phyloP scores from a whole-genome alignment of 306 rosid species.

The Carpinus viminea region DNA sequence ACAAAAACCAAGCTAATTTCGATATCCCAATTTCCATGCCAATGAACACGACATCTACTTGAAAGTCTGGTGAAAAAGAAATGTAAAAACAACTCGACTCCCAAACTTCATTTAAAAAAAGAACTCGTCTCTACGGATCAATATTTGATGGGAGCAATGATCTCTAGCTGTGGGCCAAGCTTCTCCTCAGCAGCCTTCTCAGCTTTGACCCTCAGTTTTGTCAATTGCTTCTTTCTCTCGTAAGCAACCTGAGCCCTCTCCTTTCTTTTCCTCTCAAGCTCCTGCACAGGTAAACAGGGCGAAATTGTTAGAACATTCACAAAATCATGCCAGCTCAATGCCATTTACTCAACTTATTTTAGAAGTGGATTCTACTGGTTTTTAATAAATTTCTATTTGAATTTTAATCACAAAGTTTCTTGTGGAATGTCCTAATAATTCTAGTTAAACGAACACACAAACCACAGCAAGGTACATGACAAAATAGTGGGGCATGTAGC shows the following conservation, averaged over 20 bases:
- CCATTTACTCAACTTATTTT: no score
- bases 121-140: constrained; percentile 14
- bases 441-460: no score
- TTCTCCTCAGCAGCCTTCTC: constrained; percentile 68
- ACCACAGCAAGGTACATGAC: no score
- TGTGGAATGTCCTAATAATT: no score
- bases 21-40: constrained; percentile 16
- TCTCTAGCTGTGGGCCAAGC: constrained; percentile 62
- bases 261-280: constrained; percentile 80
- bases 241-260: constrained; percentile 56
- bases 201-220: constrained; percentile 63
- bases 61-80: constrained; percentile 14
- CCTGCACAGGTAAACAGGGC: constrained; percentile 27
- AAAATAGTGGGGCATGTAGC: no score
- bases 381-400: no score
- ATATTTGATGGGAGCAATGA: constrained; percentile 67
- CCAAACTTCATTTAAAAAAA: background rate
- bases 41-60: constrained; percentile 20
- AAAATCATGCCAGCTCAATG: no score
- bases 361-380: no score
- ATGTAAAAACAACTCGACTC: constrained; percentile 19
- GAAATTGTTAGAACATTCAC: background rate
- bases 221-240: constrained; percentile 77
- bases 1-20: constrained; percentile 21
- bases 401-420: no score